phyloP scores from a whole-genome alignment of 768 basidiomycete genomes.

The Tubosaeta brunneosetosa region DNA sequence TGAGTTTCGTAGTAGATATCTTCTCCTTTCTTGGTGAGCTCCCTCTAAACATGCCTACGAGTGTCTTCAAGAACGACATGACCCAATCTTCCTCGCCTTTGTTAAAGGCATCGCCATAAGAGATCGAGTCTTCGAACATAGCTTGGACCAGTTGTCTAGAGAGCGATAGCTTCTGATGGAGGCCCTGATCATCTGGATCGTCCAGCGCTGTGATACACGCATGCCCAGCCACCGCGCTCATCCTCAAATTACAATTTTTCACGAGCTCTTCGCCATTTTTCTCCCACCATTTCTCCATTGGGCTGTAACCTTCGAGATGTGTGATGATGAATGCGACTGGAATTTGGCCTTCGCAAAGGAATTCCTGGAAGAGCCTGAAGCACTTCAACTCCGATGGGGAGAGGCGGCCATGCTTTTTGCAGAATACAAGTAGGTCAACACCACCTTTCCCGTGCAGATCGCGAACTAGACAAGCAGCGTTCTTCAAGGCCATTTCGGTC shows the following conservation, averaged over 20 bases:
- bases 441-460: constrained; percentile 28
- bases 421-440: constrained; percentile 37
- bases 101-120: constrained; percentile 13
- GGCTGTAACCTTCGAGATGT: constrained; percentile 29
- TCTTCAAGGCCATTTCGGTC: constrained; percentile 17
- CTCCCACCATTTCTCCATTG: constrained; percentile 33
- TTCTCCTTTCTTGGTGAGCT: constrained; percentile 7
- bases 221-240: constrained; percentile 18
- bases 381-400: constrained; percentile 23
- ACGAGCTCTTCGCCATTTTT: constrained; percentile 15
- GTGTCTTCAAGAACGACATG: constrained; percentile 20
- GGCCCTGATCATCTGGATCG: background rate
- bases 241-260: constrained; percentile 4
- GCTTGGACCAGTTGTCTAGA: constrained; percentile 15
- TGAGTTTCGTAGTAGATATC: constrained; percentile 8
- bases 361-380: constrained; percentile 34
- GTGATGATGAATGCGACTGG: constrained; percentile 39
- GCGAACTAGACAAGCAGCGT: constrained; percentile 28
- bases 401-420: constrained; percentile 31
- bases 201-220: constrained; percentile 25
- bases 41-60: constrained; percentile 14
- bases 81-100: constrained; percentile 18
- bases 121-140: constrained; percentile 21
- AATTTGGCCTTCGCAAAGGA: constrained; percentile 35
- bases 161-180: constrained; percentile 4